Percentiles rank a stretch among this genome's conserved stretches.
Conservation (phyloP, 1,139 yeast species). For the Protomyces pachydermus region DNA sequence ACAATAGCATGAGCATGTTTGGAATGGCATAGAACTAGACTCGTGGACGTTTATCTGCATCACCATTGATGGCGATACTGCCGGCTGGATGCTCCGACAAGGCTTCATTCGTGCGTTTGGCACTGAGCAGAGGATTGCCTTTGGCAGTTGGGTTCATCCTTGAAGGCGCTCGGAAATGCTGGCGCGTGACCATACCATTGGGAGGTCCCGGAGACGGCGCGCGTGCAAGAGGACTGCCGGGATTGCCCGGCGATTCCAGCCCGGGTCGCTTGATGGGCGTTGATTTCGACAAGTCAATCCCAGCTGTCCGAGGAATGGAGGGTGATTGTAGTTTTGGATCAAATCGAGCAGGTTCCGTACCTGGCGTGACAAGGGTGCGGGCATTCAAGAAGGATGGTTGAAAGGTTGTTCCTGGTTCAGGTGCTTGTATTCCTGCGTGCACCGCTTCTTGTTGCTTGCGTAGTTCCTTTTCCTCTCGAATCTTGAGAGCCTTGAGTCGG, state of each 20-base stretch:
- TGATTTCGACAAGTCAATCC: conserved; percentile 11
- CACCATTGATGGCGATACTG: conserved; percentile 7
- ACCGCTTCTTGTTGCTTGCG: neutral
- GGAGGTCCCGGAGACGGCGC: neutral
- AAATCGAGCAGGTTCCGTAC: conserved; percentile 12
- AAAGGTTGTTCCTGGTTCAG: conserved; percentile 8
- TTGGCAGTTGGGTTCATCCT: conserved; percentile 6
- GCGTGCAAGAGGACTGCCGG: conserved; percentile 4
- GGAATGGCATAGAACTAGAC: neutral
- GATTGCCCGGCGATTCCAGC: conserved; percentile 7
- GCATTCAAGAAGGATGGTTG: conserved; percentile 22
- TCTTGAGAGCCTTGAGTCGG: conserved; percentile 14
- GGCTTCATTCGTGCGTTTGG: conserved; percentile 18
- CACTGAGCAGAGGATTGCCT: neutral
- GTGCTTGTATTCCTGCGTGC: conserved; percentile 10
- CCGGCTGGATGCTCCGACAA: conserved; percentile 22
- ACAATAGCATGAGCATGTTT: conserved; percentile 59
- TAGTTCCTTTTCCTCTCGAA: neutral
- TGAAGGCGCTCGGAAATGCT: conserved; percentile 15
- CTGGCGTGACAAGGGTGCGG: conserved; percentile 9
- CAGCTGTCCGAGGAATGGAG: conserved; percentile 13
- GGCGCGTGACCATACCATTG: conserved; percentile 2
- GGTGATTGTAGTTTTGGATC: conserved; percentile 18
- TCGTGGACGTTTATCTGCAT: neutral
- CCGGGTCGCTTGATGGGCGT: conserved; percentile 28